Base-by-base conservation (phyloP, 164 flowering plant species). In the Umbilicus rupestris region DNA sequence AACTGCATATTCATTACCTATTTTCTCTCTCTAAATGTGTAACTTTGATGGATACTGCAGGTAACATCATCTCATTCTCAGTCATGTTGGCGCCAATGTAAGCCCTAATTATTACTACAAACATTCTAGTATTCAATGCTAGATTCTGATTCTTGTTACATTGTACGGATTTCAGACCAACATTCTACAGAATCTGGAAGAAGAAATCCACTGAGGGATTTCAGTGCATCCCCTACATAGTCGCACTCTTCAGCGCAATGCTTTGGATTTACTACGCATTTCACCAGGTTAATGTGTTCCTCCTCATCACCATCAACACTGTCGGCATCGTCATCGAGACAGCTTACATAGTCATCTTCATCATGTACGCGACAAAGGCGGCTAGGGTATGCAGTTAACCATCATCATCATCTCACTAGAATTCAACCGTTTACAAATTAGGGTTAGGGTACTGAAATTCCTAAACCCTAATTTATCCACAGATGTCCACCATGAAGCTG, bases 221-320 rank as follows among this genome's bases (percentile, higher is more conserved):
- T 64, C 83, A 85, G 63, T 77, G 81, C 0, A 20, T 83, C 14
- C 90, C 90, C 2, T 85, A 83, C n/a, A 75, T 83, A 63, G 80
- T 82, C 24, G 80, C 84, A 7, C 68, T 85, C 17, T 83, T 83
- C 59, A 84, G 87, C 64, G 73, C 84, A 63, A 83, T 77, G 86
- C 79, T 85, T 8, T 83, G 86, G 87, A 76, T 82, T 3, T 80
- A 80, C 78, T 85, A 85, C 35, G 90, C 84, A 45, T 69, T 80
- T 35, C 64, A 81, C 24, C 80, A 85, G 62, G 15, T 73, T 0
- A 68, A 74, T 59, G 77, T 74, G 14, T 64, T 64, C 50, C 81
- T 83, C 50, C 84, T 85, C 26, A 74, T 83, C 72, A 85, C 86
- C 63, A 77, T 83, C 52, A 85, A 85, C 77, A 55, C 81, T 3